Evolutionary conservation across 441 rosid species (phyloP), one percentile per base, ranked within the genome.

Genomic region (Manihot esculenta): DNA sequence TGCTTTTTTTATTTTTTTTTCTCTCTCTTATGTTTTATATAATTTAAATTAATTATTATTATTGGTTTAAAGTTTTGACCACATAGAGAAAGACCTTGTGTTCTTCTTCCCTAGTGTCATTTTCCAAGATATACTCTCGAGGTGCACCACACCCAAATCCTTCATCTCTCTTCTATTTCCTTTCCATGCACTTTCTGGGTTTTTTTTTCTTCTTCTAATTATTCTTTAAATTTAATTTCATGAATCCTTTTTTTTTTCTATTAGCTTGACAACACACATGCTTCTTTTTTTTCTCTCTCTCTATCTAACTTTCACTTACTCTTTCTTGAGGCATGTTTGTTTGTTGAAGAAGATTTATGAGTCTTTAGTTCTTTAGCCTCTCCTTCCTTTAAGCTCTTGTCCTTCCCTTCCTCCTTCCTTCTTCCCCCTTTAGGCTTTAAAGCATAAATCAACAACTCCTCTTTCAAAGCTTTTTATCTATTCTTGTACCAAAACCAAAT

Each of bases 51-150:
- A 10, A 3, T 23, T 18, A n/a, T 51, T 1, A 61, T 64, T 5
- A 38, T 38, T 5, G 9, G 5, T 38, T 48, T 64, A 62, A 76
- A 66, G 78, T 82, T 86, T 83, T 84, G 87, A 84, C 88, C 72
- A 66, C 81, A 78, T 55, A 71, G 60, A 41, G 72, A 77, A 9
- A 38, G 83, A 75, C 71, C 59, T 74, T 78, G 76, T 44, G 73
- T 41, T 18, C 76, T 45, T 78, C 85, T 72, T 80, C 64, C 73
- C 85, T 76, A 81, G 82, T 73, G 86, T 88, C 93, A 81, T 80
- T 88, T 85, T 88, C 93, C 79, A 65, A 85, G 83, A 85, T 86
- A 84, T 87, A 81, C 87, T 85, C 84, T 84, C 88, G 86, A 86
- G 84, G 84, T 77, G 79, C 74, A 74, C 76, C 80, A 75, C 38